Conservation (phyloP, 2,329 filamentous ascomycete genomes). For the Penicillium sp. region DNA sequence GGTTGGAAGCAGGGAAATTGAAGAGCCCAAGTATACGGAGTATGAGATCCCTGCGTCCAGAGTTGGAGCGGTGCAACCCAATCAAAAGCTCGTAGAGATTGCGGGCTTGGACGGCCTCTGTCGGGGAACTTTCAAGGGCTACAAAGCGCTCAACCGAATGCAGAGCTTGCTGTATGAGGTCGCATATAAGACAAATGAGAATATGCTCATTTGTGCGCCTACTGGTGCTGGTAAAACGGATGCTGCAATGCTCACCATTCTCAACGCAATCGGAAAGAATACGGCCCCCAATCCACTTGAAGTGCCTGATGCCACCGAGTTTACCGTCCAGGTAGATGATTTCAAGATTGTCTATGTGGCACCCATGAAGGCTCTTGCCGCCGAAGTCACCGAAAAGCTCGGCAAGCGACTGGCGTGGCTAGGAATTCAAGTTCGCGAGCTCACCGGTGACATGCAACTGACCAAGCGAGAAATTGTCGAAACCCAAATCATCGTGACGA, state of each 20-base stretch:
- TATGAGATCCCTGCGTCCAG: conserved; percentile 77
- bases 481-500: conserved; percentile 97
- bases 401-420: conserved; percentile 90
- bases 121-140: conserved; percentile 84
- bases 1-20: conserved; percentile 62
- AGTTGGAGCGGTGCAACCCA: conserved; percentile 65
- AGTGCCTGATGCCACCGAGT: conserved; percentile 65
- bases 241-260: conserved; percentile 90
- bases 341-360: conserved; percentile 99
- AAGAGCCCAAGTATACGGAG: conserved; percentile 80
- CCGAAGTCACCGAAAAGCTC: conserved; percentile 91
- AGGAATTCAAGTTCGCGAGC: conserved; percentile 82
- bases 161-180: conserved; percentile 94
- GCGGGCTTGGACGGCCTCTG: conserved; percentile 83
- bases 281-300: conserved; percentile 73
- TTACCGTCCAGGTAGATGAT: conserved; percentile 74
- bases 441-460: conserved; percentile 97
- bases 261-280: conserved; percentile 86
- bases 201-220: conserved; percentile 97
- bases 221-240: conserved; percentile 99
- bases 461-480: conserved; percentile 93
- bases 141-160: conserved; percentile 93
- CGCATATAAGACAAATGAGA: conserved; percentile 91
- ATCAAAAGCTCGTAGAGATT: conserved; percentile 72
- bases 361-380: conserved; percentile 96